These are phyloP conservation scores for Jamesozyma piceae DNA, from an alignment of 805 yeast species.

Conservation along the genomic window DNA sequence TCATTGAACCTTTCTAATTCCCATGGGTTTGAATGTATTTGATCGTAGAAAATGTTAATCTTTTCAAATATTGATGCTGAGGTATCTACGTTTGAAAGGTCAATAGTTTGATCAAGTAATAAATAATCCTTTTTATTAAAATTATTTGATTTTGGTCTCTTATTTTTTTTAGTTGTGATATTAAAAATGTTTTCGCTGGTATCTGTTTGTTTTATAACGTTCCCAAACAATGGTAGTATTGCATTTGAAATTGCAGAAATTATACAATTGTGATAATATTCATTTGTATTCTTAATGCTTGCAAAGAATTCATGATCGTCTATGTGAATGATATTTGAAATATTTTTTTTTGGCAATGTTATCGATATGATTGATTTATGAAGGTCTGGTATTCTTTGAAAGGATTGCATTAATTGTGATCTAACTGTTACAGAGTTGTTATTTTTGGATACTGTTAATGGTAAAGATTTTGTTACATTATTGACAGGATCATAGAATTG, in stretches of 20 bases:
- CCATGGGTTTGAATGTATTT: constrained; percentile 11
- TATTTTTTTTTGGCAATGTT: constrained; percentile 7
- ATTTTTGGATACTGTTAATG: constrained; percentile 4
- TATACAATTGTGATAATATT: constrained; percentile 11
- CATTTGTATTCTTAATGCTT: constrained; percentile 1
- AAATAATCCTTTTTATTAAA: not conserved
- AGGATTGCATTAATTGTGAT: constrained; percentile 7
- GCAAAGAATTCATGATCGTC: constrained; percentile 7
- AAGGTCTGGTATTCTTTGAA: constrained; percentile 5
- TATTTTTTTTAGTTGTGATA: not conserved
- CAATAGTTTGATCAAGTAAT: constrained; percentile 7
- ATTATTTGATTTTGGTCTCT: not conserved
- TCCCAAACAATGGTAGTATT: constrained; percentile 11
- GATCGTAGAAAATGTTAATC: constrained; percentile 10
- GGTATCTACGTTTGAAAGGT: constrained; percentile 5
- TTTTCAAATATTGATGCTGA: constrained; percentile 9
- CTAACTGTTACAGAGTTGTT: constrained; percentile 1
- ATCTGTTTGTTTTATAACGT: not conserved
- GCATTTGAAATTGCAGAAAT: constrained; percentile 6
- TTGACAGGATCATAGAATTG: constrained; percentile 9
- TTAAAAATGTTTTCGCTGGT: not conserved
- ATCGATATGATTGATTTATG: constrained; percentile 8
- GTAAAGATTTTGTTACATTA: constrained; percentile 6
- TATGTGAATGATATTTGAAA: constrained; percentile 5
- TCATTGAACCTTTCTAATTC: constrained; percentile 11